Evolutionary conservation across 768 basidiomycete genomes (phyloP), one percentile per base, ranked within the genome.

Genomic region (Postia placenta): DNA sequence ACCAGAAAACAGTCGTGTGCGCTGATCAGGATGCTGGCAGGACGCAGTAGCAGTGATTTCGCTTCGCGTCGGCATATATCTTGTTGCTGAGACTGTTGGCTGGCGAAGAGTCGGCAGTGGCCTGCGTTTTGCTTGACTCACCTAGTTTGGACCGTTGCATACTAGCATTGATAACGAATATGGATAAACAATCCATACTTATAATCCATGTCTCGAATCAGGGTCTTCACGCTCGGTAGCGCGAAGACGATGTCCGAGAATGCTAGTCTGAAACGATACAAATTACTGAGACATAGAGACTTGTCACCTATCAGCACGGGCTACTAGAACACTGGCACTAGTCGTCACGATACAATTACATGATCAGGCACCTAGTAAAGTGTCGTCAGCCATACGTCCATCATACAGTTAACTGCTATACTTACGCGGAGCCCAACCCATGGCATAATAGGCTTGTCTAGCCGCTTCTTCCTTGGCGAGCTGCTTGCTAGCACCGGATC

Each of bases 381-480:
- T 3, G 28, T 11, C 33, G 33, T 45, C 19, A 36, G 30, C 20
- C n/a, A n/a, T n/a, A 20, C 25, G 11, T 3, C 15, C 24, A n/a
- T 14, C 46, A 42, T 14, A 4, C 6, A 48, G 25, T 7, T 27
- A 28, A 23, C 3, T 22, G 11, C 14, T 22, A 2, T 12, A 47
- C 39, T 26, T 41, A 73, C 71, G 69, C 41, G 68, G 63, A 47
- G 79, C 78, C 86, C 86, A 88, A 27, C 87, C 86, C 84, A 89
- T 82, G 7, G 76, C 74, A 58, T 79, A 77, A 65, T 78, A 87
- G 7, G 87, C 87, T 56, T 79, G 70, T 49, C 77, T 73, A 15
- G 87, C 86, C 0, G 87, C 87, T 48, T 83, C 82, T 58, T 89
- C 87, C 63, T 87, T 89, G 5, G 87, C 87, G 1, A 78, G 65